Percentiles rank a stretch among this genome's conserved stretches.
These are phyloP conservation scores for Pseudogymnoascus sp. DNA, from an alignment of 2,329 filamentous ascomycete genomes.

Conservation along the genomic window DNA sequence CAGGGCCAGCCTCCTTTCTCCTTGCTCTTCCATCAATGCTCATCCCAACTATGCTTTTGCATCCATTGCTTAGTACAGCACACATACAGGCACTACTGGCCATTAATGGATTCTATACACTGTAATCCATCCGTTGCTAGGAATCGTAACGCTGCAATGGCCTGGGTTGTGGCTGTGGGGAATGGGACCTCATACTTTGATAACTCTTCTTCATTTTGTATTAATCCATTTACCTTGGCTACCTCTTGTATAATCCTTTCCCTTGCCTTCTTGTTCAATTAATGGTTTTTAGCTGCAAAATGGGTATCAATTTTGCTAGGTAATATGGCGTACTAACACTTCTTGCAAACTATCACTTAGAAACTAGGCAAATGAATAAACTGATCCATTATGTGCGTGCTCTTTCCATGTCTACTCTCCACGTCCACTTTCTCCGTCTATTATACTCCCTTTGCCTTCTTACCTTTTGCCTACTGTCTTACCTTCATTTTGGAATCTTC, in stretches of 20 bases:
- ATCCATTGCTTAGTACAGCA: too few species aligned
- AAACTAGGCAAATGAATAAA: too few species aligned
- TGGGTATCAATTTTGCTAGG: neutral
- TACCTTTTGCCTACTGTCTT: neutral
- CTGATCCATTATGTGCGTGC: conserved; percentile 1
- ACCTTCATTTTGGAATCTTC: too few species aligned
- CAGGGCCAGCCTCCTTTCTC: too few species aligned
- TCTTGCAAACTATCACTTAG: neutral
- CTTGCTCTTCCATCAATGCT: too few species aligned
- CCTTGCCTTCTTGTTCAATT: neutral
- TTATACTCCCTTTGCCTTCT: too few species aligned
- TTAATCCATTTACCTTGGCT: neutral
- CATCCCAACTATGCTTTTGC: too few species aligned
- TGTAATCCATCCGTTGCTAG: neutral
- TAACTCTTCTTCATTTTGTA: neutral
- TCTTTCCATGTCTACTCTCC: too few species aligned
- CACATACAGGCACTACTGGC: neutral
- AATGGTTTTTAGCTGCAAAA: neutral
- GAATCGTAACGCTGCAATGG: neutral
- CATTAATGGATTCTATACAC: neutral
- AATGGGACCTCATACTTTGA: neutral
- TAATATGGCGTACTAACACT: conserved; percentile 4
- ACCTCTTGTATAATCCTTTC: neutral
- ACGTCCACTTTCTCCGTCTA: too few species aligned
- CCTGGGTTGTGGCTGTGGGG: neutral